phyloP scores from a whole-genome alignment of 345 rosid species.

The Eucalyptus victrix region DNA sequence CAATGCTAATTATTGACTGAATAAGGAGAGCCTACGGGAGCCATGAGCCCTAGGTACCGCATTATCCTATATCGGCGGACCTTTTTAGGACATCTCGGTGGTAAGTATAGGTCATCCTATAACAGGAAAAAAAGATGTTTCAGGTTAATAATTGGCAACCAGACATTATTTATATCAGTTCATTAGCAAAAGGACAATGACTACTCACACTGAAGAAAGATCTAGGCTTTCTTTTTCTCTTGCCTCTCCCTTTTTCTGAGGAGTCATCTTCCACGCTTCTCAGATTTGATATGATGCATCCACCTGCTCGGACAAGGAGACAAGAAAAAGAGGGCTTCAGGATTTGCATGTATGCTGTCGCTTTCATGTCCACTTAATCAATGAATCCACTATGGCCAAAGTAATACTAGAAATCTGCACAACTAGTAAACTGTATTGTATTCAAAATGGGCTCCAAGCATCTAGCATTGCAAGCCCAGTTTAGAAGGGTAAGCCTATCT shows the following conservation, averaged over 20 bases:
- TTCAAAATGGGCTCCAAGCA: background rate
- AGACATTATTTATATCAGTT: background rate
- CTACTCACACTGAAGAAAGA: slow-evolving; percentile 1
- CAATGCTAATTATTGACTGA: background rate
- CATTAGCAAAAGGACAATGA: background rate
- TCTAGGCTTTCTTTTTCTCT: slow-evolving; percentile 9
- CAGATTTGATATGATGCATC: slow-evolving; percentile 3
- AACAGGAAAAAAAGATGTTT: background rate
- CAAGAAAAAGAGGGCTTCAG: background rate
- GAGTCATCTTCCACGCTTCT: background rate
- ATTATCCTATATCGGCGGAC: slow-evolving; percentile 20
- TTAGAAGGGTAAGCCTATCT: background rate
- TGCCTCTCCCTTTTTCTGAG: slow-evolving; percentile 1
- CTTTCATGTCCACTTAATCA: background rate
- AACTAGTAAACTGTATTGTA: background rate
- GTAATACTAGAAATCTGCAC: background rate
- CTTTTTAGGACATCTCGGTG: background rate
- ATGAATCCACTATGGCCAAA: background rate
- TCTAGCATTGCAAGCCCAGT: background rate
- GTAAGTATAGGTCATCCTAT: slow-evolving; percentile 6
- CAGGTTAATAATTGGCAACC: background rate
- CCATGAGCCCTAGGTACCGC: slow-evolving; percentile 19
- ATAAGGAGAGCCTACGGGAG: slow-evolving; percentile 18
- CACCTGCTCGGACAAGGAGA: background rate
- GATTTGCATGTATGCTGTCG: background rate